These are phyloP conservation scores for Actinomortierella ambigua DNA, from an alignment of 371 early-diverging fungal species.

Conservation along the genomic window DNA sequence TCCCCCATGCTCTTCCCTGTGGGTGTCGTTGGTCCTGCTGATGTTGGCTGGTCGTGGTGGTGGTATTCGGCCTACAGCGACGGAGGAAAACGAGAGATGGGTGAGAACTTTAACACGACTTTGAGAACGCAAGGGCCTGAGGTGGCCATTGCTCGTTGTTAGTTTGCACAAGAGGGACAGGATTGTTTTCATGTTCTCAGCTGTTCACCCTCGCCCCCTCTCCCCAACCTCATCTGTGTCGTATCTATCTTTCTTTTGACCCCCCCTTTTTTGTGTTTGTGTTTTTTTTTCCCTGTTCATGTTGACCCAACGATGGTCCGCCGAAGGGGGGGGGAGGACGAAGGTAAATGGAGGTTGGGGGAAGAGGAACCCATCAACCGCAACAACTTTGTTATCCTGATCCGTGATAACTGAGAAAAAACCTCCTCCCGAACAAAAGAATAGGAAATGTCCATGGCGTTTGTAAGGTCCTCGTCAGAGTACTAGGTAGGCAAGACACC, in stretches of 20 bases:
- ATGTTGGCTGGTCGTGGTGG: not conserved
- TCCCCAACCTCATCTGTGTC: not conserved
- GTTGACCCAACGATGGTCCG: conserved; percentile 11
- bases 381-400: conserved; percentile 1
- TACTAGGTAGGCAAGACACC: too few species aligned
- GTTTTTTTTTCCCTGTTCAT: too few species aligned
- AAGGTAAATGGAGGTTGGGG: conserved; percentile 1
- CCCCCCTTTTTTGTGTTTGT: too few species aligned
- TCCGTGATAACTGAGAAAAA: not conserved
- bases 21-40: conserved; percentile 21
- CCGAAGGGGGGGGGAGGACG: conserved; percentile 2
- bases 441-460: too few species aligned
- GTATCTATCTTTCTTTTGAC: conserved; percentile 1
- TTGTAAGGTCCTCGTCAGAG: too few species aligned
- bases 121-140: conserved; percentile 5
- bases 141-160: too few species aligned
- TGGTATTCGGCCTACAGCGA: not conserved
- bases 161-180: too few species aligned
- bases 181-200: too few species aligned
- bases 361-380: conserved; percentile 1
- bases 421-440: not conserved
- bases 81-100: not conserved
- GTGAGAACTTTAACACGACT: not conserved
- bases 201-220: too few species aligned
- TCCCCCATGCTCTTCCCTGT: conserved; percentile 35